These are phyloP conservation scores for Cryptosporidium ubiquitum DNA, from an alignment of 169 alveolate genomes.

Conservation along the genomic window DNA sequence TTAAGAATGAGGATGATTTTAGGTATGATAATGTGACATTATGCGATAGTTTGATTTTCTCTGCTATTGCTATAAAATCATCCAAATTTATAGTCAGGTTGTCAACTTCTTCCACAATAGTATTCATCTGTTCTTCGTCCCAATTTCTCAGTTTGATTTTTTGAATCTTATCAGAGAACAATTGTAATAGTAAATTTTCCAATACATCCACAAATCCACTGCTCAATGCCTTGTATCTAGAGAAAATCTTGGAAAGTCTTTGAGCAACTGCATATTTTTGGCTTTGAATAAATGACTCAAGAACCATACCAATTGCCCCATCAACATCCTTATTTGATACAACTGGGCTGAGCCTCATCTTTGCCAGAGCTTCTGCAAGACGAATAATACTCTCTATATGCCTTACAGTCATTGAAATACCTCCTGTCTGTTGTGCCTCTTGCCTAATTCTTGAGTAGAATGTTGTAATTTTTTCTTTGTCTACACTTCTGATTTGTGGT, in stretches of 20 bases:
- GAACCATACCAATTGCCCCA: conserved; percentile 95
- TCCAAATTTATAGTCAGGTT: conserved; percentile 32
- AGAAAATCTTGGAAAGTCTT: conserved; percentile 85
- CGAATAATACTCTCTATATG: conserved; percentile 96
- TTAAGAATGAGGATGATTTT: conserved; percentile 57
- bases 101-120: conserved; percentile 56
- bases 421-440: conserved; percentile 95
- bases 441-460: conserved; percentile 95
- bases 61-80: conserved; percentile 66
- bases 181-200: conserved; percentile 56
- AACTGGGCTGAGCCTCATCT: conserved; percentile 94
- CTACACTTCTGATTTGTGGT: conserved; percentile 88
- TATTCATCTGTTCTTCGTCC: conserved; percentile 52
- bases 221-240: conserved; percentile 86
- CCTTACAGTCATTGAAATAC: conserved; percentile 95
- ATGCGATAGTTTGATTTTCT: conserved; percentile 63
- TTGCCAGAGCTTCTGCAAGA: conserved; percentile 96
- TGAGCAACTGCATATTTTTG: conserved; percentile 94
- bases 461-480: conserved; percentile 89
- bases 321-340: conserved; percentile 96
- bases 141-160: conserved; percentile 52
- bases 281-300: conserved; percentile 95
- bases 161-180: conserved; percentile 58
- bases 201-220: conserved; percentile 87
- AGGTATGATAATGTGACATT: conserved; percentile 58